These are phyloP conservation scores for Pythium phragmitis DNA, from an alignment of 352 stramenopile species.

Conservation along the genomic window DNA sequence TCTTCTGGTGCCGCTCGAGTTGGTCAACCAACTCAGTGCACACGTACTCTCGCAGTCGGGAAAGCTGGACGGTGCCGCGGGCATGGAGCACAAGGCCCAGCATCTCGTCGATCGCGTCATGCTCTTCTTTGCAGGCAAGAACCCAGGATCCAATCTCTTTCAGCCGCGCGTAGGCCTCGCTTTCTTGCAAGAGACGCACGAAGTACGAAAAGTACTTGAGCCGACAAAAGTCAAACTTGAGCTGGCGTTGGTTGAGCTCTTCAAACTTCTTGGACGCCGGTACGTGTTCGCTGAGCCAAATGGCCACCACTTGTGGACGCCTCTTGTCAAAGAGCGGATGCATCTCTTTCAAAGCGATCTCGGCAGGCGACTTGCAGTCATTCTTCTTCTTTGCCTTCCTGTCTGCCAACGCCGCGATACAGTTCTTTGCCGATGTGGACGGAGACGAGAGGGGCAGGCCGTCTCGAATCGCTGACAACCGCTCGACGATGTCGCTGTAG, in stretches of 20 bases:
- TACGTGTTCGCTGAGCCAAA: slow-evolving; percentile 78
- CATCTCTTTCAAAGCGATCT: slow-evolving; percentile 32
- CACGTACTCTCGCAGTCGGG: slow-evolving; percentile 15
- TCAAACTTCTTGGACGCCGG: slow-evolving; percentile 73
- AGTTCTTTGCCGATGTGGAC: slow-evolving; percentile 2
- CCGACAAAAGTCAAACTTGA: slow-evolving; percentile 72
- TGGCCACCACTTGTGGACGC: slow-evolving; percentile 37
- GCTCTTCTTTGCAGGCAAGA: slow-evolving; percentile 77
- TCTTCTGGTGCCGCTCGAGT: slow-evolving; percentile 2
- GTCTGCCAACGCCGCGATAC: slow-evolving; percentile 6
- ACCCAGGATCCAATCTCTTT: slow-evolving; percentile 77
- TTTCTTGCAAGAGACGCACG: slow-evolving; percentile 51
- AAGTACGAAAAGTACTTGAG: slow-evolving; percentile 83
- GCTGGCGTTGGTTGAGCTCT: slow-evolving; percentile 77
- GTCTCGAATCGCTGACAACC: not conserved
- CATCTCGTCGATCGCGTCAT: slow-evolving; percentile 81
- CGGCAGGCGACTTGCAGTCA: not conserved
- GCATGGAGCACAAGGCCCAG: slow-evolving; percentile 48
- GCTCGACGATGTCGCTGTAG: slow-evolving; percentile 36
- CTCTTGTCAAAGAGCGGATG: slow-evolving; percentile 37
- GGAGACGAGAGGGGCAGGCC: not conserved
- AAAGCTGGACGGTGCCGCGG: slow-evolving; percentile 37
- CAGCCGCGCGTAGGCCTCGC: slow-evolving; percentile 47
- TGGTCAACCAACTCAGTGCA: slow-evolving; percentile 11
- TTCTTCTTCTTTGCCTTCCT: slow-evolving; percentile 23